Conservation (phyloP, 2,329 filamentous ascomycete genomes). For the Zopfia rhizophila region DNA sequence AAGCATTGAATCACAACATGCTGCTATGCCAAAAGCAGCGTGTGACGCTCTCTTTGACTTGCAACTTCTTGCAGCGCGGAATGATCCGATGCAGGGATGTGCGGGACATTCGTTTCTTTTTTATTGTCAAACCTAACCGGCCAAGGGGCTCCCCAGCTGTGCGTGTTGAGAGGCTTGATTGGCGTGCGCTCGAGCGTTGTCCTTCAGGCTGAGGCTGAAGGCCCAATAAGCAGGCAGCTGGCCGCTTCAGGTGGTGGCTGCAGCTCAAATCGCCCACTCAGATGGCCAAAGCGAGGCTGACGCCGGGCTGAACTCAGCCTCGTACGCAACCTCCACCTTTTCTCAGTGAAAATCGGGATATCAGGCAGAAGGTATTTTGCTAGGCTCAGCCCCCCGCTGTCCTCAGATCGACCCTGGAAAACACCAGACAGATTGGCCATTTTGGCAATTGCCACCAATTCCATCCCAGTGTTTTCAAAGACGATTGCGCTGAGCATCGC, state of each 20-base stretch:
- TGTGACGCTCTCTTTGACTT: conserved; percentile 34
- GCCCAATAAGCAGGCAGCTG: conserved; percentile 47
- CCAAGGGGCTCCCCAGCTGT: conserved; percentile 34
- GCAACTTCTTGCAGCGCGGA: conserved; percentile 31
- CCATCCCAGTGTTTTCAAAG: conserved; percentile 28
- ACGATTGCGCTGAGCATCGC: conserved; percentile 38
- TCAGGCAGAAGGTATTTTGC: conserved; percentile 49
- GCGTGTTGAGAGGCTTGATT: conserved; percentile 39
- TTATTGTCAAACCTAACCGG: conserved; percentile 40
- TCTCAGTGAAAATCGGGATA: conserved; percentile 44
- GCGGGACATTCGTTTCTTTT: conserved; percentile 44
- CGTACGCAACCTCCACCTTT: conserved; percentile 42
- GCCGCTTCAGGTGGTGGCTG: conserved; percentile 49
- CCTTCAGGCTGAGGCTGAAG: conserved; percentile 42
- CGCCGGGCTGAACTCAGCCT: conserved; percentile 48
- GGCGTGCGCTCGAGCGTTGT: conserved; percentile 31
- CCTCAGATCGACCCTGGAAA: conserved; percentile 37
- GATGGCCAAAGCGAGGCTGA: conserved; percentile 52
- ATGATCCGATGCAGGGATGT: conserved; percentile 46
- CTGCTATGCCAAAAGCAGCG: conserved; percentile 28
- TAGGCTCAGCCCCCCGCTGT: conserved; percentile 42
- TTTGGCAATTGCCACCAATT: conserved; percentile 27
- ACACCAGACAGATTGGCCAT: conserved; percentile 31
- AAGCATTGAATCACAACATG: conserved; percentile 33
- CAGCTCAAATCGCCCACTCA: conserved; percentile 47